Evolutionary conservation across 2,329 filamentous ascomycete genomes (phyloP), one percentile per base, ranked within the genome.

Genomic region (Colletotrichum gloeosporioides): DNA sequence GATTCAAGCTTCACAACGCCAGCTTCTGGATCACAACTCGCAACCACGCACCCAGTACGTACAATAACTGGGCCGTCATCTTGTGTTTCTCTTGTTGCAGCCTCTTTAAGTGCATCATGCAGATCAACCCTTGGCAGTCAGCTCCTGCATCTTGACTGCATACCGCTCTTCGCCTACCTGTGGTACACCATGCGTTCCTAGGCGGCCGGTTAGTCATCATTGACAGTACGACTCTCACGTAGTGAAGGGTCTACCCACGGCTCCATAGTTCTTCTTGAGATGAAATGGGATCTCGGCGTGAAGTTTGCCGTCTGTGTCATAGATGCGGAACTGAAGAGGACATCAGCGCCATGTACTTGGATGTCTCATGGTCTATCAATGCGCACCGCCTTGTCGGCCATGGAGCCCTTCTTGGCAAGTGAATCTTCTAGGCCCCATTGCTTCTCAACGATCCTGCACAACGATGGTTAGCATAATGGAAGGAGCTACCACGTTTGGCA

Each of bases 11-110:
- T 80, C 7, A 85, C 82, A 5, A 64, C 78, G 1, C 84, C 83
- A 2, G 59, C 71, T 1, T 87, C 85, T 0, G 85, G 80, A 76
- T 90, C 88, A 75, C 86, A 89, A 3, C 85, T 82, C 8, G 63
- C 68, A 0, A 84, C 84, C 0, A 69, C 53, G n/a, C 73, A 57
- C 4, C 80, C 80, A 4, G 81, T 82, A 10, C 78, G 78, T 1
- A 85, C 80, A 10, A 71, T 53, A 0, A 78, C 84, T 2, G 83
- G 80, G 2, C 68, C 62, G 6, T 82, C 81, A n/a, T 77, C 69
- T 8, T 80, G 72, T 3, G 78, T 75, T 2, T 67, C 29, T 13
- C 76, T 79, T 1, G 71, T 81, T 15, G 81, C 82, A 8, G 81
- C 82, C 7, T 76, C 59, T 10, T 79, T 78, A 2, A 85, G 78